Conservation (phyloP, 2,329 filamentous ascomycete species). For the Dryadomyces sulphureus region DNA sequence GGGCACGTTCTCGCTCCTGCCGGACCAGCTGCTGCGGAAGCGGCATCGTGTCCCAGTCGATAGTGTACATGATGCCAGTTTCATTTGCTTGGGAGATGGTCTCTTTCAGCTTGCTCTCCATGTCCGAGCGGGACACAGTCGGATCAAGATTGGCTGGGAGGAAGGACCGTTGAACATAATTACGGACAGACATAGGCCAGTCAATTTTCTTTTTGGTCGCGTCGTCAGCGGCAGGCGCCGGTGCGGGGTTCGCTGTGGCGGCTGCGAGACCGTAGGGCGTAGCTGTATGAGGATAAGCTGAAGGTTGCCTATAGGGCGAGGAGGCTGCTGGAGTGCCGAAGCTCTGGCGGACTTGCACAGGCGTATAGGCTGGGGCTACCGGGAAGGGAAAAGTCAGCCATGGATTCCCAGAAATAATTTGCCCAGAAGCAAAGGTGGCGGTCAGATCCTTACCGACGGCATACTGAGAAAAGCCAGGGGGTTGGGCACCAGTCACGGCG, state of each 20-base stretch:
- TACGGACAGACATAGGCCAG: conserved; percentile 71
- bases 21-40: conserved; percentile 74
- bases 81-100: conserved; percentile 76
- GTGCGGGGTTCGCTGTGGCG: conserved; percentile 14
- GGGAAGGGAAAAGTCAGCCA: not conserved
- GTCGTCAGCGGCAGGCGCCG: conserved; percentile 6
- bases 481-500: conserved; percentile 15
- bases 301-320: conserved; percentile 16
- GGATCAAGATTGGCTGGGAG: conserved; percentile 53
- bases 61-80: conserved; percentile 50
- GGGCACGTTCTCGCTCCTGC: conserved; percentile 39
- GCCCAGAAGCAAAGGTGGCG: not conserved
- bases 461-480: conserved; percentile 8
- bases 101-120: conserved; percentile 72
- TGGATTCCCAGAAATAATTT: not conserved
- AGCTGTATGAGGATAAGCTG: not conserved
- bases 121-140: conserved; percentile 49
- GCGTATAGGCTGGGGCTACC: conserved; percentile 26
- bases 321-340: conserved; percentile 14
- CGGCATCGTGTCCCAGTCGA: conserved; percentile 73
- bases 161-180: conserved; percentile 84
- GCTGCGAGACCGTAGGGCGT: not conserved
- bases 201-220: conserved; percentile 44
- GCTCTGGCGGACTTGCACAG: conserved; percentile 26
- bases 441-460: conserved; percentile 4